These are phyloP conservation scores for Chalciporus pseudorubinellus DNA, from an alignment of 768 basidiomycete species.

Conservation along the genomic window DNA sequence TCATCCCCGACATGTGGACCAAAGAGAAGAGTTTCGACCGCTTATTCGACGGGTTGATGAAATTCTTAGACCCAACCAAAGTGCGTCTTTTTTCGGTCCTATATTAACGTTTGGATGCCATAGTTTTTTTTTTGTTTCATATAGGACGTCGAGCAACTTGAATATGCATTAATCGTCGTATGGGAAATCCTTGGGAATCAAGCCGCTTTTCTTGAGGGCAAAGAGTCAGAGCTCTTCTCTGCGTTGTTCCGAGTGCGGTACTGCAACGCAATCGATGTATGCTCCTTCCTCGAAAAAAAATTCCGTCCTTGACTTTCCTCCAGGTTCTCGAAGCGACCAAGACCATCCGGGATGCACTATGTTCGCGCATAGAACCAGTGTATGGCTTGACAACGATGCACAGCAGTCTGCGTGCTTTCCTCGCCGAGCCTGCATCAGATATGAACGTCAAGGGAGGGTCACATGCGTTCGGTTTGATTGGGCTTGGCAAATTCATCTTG, in stretches of 20 bases:
- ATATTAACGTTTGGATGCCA: not conserved
- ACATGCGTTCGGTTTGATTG: slow-evolving; percentile 81
- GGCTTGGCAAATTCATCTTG: slow-evolving; percentile 78
- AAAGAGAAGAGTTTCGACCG: slow-evolving; percentile 67
- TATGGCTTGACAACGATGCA: slow-evolving; percentile 85
- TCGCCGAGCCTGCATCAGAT: slow-evolving; percentile 49
- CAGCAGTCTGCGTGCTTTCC: slow-evolving; percentile 64
- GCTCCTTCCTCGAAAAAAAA: slow-evolving; percentile 20
- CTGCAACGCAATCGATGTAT: slow-evolving; percentile 66
- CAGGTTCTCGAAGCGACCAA: slow-evolving; percentile 84
- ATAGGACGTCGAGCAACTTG: slow-evolving; percentile 63
- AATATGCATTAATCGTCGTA: slow-evolving; percentile 76
- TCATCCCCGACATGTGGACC: slow-evolving; percentile 67
- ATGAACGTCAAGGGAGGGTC: slow-evolving; percentile 59
- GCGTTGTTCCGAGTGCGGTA: slow-evolving; percentile 70
- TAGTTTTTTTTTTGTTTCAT: not conserved
- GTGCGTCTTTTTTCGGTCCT: slow-evolving; percentile 40
- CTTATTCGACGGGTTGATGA: slow-evolving; percentile 63
- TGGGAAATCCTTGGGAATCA: slow-evolving; percentile 86
- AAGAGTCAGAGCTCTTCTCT: slow-evolving; percentile 74
- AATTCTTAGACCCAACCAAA: slow-evolving; percentile 59
- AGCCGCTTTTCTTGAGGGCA: slow-evolving; percentile 68
- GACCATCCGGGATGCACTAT: slow-evolving; percentile 73
- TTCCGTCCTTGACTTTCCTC: not conserved
- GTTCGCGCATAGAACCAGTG: slow-evolving; percentile 73